Conservation (phyloP, 2,329 filamentous ascomycete species). For the Pestalotiopsis sp. region DNA sequence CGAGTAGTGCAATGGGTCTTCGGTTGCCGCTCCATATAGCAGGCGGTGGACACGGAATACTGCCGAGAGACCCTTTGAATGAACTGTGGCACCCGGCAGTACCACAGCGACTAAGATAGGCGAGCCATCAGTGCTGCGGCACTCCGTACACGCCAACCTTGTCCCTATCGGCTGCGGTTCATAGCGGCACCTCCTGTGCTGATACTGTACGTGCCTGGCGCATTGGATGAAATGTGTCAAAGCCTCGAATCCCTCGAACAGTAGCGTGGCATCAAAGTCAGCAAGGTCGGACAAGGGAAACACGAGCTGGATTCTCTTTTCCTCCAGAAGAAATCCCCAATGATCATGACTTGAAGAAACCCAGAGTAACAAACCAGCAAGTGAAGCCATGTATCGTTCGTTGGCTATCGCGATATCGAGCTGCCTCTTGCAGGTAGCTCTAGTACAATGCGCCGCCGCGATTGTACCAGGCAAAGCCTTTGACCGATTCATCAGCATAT, state of each 20-base stretch:
- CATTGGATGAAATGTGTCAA: background rate
- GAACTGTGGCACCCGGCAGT: background rate
- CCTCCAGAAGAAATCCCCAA: background rate
- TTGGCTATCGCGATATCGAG: slow-evolving; percentile 14
- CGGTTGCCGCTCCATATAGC: background rate
- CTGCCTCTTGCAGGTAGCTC: slow-evolving; percentile 15
- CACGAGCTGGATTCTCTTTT: background rate
- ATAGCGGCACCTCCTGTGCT: background rate
- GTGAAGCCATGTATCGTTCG: background rate
- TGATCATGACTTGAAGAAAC: slow-evolving; percentile 15
- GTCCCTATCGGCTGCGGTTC: background rate
- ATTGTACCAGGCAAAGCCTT: slow-evolving; percentile 40
- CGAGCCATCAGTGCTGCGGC: background rate
- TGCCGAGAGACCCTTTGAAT: background rate
- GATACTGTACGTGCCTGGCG: background rate
- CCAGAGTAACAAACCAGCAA: background rate
- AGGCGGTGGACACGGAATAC: slow-evolving; percentile 3
- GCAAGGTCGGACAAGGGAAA: slow-evolving; percentile 4
- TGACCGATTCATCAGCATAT: slow-evolving; percentile 47
- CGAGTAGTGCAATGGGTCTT: background rate
- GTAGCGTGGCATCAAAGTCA: slow-evolving; percentile 5
- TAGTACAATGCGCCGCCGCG: slow-evolving; percentile 19
- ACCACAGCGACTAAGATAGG: background rate
- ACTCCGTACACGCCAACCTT: background rate
- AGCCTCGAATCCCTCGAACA: slow-evolving; percentile 4